Evolutionary conservation across 495 filamentous ascomycete genomes (phyloP), one percentile per base, ranked within the genome.

Genomic region (Penicillium angulare): DNA sequence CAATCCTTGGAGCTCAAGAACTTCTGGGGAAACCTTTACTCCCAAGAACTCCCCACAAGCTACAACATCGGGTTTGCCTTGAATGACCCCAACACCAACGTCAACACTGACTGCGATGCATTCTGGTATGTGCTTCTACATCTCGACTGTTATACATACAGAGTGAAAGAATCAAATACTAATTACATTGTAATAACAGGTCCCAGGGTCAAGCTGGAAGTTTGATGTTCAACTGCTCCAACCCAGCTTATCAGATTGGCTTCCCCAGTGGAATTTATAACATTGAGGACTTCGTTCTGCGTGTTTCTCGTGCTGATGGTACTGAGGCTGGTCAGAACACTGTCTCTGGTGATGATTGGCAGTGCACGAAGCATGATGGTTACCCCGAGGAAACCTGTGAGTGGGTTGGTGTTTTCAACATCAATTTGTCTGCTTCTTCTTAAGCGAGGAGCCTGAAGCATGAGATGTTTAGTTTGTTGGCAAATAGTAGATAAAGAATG

Each of bases 191-290:
- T 31, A 31, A 31, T 31, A 31, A 31, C 5, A 62, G 59, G 59
- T 52, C 55, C 4, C 4, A 29, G 4, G 58, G 55, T 7, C 23
- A 40, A 34, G 38, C 50, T 5, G 49, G 49, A 21, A 46, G 36
- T 12, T 24, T 41, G 26, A 48, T 47, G 17, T 61, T 40, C 47
- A 33, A 50, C 45, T 62, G 59, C 49, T 29, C 48, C 13, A 34
- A 56, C 17, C 41, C 35, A 10, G 31, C 44, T 4, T 62, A 62
- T 42, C 49, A 47, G 15, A 23, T 62, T n/a, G 44, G 43, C 22
- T 51, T 62, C 32, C 48, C 52, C 3, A 45, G 53, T 7, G 59
- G 59, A 26, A 52, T 62, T 20, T 49, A 48, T 24, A 49, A 56
- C 31, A 44, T 61, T n/a, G 51, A 59, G 23, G 21, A 53, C 16